These are phyloP conservation scores for Piper longum DNA, from an alignment of 164 flowering plant genomes.

Conservation along the genomic window DNA sequence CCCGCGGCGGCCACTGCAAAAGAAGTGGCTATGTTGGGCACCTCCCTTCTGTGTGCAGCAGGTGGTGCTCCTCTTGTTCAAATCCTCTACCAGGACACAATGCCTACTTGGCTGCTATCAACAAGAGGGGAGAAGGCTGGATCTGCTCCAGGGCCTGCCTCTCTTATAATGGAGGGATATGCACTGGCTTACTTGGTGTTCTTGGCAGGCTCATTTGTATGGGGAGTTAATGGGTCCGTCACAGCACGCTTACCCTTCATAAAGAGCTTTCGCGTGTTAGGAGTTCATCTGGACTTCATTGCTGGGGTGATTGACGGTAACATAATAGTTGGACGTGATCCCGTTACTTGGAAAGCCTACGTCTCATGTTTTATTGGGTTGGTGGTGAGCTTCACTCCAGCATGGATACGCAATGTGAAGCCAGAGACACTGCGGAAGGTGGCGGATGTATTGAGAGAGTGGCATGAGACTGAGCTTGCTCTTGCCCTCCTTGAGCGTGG, in stretches of 20 bases:
- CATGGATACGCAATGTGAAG: constrained; percentile 58
- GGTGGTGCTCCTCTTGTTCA: constrained; percentile 61
- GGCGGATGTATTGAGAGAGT: constrained; percentile 56
- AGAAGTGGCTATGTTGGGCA: constrained; percentile 63
- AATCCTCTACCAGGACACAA: constrained; percentile 40
- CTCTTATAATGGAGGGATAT: constrained; percentile 52
- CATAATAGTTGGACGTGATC: constrained; percentile 57
- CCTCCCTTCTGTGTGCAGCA: constrained; percentile 52
- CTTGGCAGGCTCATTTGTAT: constrained; percentile 41
- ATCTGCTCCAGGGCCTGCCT: constrained; percentile 23
- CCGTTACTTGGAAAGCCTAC: constrained; percentile 71
- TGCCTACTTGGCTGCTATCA: constrained; percentile 79
- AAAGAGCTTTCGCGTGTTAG: constrained; percentile 28
- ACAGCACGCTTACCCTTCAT: constrained; percentile 15
- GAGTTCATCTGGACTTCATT: constrained; percentile 58
- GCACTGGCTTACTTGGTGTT: constrained; percentile 59
- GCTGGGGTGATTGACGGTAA: constrained; percentile 66
- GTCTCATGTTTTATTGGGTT: constrained; percentile 58
- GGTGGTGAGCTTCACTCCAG: constrained; percentile 45
- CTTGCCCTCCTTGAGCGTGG: constrained; percentile 62
- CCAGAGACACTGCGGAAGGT: constrained; percentile 40
- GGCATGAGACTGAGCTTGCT: constrained; percentile 75
- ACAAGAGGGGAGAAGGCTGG: constrained; percentile 16
- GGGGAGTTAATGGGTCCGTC: constrained; percentile 36
- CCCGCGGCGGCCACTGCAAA: constrained; percentile 39